These are phyloP conservation scores for Microsporum ferrugineum DNA, from an alignment of 2,329 filamentous ascomycete species.

Conservation along the genomic window DNA sequence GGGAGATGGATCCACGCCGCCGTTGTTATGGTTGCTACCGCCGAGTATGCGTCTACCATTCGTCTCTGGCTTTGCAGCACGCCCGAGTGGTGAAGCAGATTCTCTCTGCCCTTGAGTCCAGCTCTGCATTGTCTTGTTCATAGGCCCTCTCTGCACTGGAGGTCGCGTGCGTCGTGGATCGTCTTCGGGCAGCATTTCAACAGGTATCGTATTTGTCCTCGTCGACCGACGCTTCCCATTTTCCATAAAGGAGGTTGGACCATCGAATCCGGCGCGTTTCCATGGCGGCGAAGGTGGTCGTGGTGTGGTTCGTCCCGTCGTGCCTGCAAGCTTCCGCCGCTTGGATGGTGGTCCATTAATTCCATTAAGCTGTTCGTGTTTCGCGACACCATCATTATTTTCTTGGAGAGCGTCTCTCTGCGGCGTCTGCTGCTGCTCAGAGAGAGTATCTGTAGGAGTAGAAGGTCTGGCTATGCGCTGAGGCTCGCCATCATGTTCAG, in stretches of 20 bases:
- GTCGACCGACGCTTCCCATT: constrained; percentile 52
- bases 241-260: constrained; percentile 70
- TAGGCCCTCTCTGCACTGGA: constrained; percentile 23
- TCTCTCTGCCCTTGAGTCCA: constrained; percentile 11
- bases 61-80: constrained; percentile 22
- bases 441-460: constrained; percentile 1
- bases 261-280: constrained; percentile 75
- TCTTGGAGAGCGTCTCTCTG: constrained; percentile 9
- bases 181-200: constrained; percentile 38
- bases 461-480: constrained; percentile 12
- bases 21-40: constrained; percentile 23
- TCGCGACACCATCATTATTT: constrained; percentile 8
- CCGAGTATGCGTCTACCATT: constrained; percentile 23
- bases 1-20: constrained; percentile 14
- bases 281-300: constrained; percentile 66
- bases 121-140: constrained; percentile 22
- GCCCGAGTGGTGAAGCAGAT: constrained; percentile 1
- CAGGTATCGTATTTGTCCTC: constrained; percentile 40
- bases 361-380: constrained; percentile 1
- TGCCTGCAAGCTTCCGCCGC: constrained; percentile 34
- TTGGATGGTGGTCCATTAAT: constrained; percentile 31
- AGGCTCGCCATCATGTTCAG: constrained; percentile 19
- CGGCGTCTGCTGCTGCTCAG: neutral
- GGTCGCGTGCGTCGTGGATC: constrained; percentile 38
- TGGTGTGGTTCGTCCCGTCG: constrained; percentile 29